Evolutionary conservation across 2,329 filamentous ascomycete species (phyloP), one percentile per base, ranked within the genome.

Genomic region (Clonostachys rhizophaga): DNA sequence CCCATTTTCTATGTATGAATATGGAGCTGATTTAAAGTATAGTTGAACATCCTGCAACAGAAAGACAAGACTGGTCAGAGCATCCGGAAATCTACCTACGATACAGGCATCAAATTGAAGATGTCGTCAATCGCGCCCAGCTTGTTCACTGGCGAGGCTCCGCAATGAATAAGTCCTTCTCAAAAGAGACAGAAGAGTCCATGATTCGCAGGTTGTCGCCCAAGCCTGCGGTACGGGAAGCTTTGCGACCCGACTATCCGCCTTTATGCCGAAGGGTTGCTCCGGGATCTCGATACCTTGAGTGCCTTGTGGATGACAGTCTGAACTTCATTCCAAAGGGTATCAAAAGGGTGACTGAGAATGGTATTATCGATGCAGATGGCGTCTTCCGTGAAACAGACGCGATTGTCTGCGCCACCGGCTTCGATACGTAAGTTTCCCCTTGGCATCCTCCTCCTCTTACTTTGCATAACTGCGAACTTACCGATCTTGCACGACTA

Each of bases 391-490:
- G 75, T 40, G 65, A 75, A 43, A 68, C 79, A 14, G 79, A 83
- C 53, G 69, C 67, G 24, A 73, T 83, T 30, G 64, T 82, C 45
- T 79, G 76, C 51, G 76, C 76, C 33, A 79, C 75, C 1, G 75
- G 76, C 4, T 79, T 78, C 54, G 70, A 79, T 53, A 69, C 69
- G 20, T 75, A 18, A 36, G 43, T 44, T 13, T 9, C 8, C 8
- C 7, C 5, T 24, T 24, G 7, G 24, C 8, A 10, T 30, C 6
- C 24, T 10, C 24, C 24, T 30, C 8, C 1, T 30, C 1, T 30
- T 30, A 4, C 4, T 10, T 30, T 16, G 8, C n/a, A n/a, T 14
- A n/a, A 9, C 20, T 20, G 14, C 20, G 36, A n/a, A n/a, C 11
- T n/a, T 18, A 71, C 2, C 78, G 76, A 56, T 55, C 9, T 4